A percentile compares a stretch with the other conserved stretches of the same genome.
These are phyloP conservation scores for Ustulina deusta DNA, from an alignment of 2,329 filamentous ascomycete genomes.

Conservation along the genomic window DNA sequence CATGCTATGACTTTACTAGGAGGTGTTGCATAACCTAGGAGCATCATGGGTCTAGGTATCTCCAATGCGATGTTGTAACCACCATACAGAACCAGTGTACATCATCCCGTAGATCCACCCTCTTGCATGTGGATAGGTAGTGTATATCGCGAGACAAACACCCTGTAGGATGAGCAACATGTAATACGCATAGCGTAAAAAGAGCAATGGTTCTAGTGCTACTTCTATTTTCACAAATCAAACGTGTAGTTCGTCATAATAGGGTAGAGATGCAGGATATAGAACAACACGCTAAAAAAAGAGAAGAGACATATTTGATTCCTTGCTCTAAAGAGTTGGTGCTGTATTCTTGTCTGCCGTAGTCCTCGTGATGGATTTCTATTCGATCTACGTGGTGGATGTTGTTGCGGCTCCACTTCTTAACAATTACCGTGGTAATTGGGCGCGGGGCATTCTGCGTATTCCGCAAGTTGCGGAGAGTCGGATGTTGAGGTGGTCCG, in stretches of 20 bases:
- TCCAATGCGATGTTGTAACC: background rate
- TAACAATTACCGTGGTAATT: background rate
- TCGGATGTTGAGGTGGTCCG: background rate
- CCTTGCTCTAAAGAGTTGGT: background rate
- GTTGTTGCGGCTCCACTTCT: background rate
- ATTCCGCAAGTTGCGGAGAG: background rate
- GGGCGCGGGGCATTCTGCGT: slow-evolving; percentile 2
- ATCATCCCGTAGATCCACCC: background rate
- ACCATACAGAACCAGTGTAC: background rate
- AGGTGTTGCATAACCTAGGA: background rate
- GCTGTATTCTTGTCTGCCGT: background rate
- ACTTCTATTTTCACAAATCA: no score
- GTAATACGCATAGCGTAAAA: background rate
- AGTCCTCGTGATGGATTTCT: background rate
- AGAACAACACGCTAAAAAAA: background rate
- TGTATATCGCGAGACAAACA: background rate
- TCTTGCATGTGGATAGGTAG: background rate
- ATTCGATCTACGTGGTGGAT: background rate
- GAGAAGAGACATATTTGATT: background rate
- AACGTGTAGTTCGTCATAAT: no score
- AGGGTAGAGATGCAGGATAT: background rate
- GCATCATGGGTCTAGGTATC: background rate
- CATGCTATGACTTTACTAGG: background rate
- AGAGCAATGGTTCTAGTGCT: no score
- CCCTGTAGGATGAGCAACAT: background rate